phyloP scores from a whole-genome alignment of 2,329 filamentous ascomycete species.

The Teratosphaeria zuluensis region DNA sequence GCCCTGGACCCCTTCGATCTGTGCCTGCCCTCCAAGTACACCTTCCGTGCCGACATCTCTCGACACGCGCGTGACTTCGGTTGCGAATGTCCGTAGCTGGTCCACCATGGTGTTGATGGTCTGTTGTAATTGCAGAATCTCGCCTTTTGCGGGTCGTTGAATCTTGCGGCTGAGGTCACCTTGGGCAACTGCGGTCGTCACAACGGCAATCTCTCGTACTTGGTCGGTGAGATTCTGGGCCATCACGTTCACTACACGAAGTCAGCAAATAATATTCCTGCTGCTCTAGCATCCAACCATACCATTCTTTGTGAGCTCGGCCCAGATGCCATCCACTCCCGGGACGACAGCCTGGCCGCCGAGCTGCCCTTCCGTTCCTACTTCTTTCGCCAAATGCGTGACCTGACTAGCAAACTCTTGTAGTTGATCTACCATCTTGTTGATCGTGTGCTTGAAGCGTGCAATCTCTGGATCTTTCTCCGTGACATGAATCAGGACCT shows the following conservation, averaged over 20 bases:
- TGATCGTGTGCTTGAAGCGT: conserved; percentile 95
- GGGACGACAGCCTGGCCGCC: conserved; percentile 90
- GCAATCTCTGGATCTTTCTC: conserved; percentile 98
- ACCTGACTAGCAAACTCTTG: conserved; percentile 96
- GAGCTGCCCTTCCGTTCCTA: conserved; percentile 89
- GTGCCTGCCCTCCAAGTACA: conserved; percentile 53
- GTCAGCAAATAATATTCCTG: conserved; percentile 11
- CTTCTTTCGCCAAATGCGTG: conserved; percentile 85
- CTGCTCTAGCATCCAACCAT: conserved; percentile 14
- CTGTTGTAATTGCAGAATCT: conserved; percentile 89
- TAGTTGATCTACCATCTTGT: conserved; percentile 97
- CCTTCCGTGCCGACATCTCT: conserved; percentile 56
- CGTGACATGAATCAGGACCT: conserved; percentile 87
- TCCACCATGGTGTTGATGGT: conserved; percentile 67
- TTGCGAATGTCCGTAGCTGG: conserved; percentile 55
- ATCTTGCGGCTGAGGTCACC: conserved; percentile 96
- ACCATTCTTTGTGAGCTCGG: conserved; percentile 67
- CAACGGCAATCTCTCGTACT: conserved; percentile 93
- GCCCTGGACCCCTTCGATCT: conserved; percentile 55
- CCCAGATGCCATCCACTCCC: conserved; percentile 94
- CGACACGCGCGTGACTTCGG: conserved; percentile 55
- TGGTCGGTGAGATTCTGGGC: conserved; percentile 96
- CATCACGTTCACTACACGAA: conserved; percentile 75
- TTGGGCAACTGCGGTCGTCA: conserved; percentile 88
- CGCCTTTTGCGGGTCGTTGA: conserved; percentile 82